These are phyloP conservation scores for Elsinoe ampelina DNA, from an alignment of 2,329 filamentous ascomycete genomes.

Conservation along the genomic window DNA sequence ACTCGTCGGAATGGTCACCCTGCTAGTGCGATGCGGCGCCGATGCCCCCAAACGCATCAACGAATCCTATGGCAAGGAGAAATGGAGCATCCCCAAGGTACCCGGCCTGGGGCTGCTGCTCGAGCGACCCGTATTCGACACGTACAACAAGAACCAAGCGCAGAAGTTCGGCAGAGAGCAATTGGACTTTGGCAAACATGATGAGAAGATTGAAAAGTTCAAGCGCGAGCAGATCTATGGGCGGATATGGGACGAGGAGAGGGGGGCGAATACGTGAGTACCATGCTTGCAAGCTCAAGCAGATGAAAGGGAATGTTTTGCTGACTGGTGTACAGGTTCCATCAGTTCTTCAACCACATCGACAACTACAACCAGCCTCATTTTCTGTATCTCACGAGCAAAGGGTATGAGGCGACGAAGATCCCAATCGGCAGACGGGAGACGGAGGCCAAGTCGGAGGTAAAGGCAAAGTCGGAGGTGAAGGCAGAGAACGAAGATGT, in stretches of 20 bases:
- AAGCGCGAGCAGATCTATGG: constrained; percentile 89
- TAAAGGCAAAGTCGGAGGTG: neutral
- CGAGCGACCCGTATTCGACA: constrained; percentile 84
- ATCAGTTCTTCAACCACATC: constrained; percentile 42
- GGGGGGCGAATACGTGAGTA: constrained; percentile 74
- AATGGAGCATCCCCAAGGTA: constrained; percentile 86
- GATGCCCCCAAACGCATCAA: constrained; percentile 55
- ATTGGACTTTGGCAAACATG: constrained; percentile 70
- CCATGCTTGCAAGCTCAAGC: neutral
- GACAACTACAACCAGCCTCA: constrained; percentile 42
- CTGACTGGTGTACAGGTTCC: constrained; percentile 27
- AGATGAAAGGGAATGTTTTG: neutral
- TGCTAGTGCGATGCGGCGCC: constrained; percentile 78
- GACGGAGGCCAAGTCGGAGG: neutral
- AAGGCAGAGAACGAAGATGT: neutral
- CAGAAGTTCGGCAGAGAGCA: constrained; percentile 54
- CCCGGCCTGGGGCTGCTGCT: constrained; percentile 80
- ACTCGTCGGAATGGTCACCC: constrained; percentile 88
- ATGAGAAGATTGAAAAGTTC: constrained; percentile 74
- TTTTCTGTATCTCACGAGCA: constrained; percentile 43
- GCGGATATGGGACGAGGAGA: constrained; percentile 82
- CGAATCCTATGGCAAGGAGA: constrained; percentile 60
- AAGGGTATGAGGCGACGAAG: constrained; percentile 37
- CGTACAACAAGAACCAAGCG: constrained; percentile 68
- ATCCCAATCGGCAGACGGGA: constrained; percentile 3